These are phyloP conservation scores for Colletotrichum plurivorum DNA, from an alignment of 2,329 filamentous ascomycete species.

Conservation along the genomic window DNA sequence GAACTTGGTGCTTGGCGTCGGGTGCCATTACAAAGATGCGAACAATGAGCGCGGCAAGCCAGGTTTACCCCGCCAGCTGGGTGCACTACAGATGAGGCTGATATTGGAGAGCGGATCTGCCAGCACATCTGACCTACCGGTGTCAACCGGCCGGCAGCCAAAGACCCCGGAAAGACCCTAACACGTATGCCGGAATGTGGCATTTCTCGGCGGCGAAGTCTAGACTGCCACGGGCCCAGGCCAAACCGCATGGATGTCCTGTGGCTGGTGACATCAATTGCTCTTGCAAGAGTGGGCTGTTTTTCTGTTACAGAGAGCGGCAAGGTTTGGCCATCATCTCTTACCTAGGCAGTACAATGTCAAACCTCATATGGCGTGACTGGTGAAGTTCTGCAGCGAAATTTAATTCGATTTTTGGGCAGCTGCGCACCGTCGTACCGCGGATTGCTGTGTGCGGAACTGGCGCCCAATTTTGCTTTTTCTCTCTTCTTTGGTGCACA, in stretches of 20 bases:
- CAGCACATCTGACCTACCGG: conserved; percentile 12
- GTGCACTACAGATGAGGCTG: conserved; percentile 24
- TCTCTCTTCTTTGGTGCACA: not conserved
- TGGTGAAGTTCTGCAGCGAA: conserved; percentile 1
- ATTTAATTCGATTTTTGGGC: not conserved
- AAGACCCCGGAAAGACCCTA: too few relatives aligned
- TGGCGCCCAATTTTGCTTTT: conserved; percentile 26
- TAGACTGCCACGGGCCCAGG: too few relatives aligned
- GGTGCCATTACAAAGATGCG: not conserved
- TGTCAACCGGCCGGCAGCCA: too few relatives aligned
- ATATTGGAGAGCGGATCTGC: conserved; percentile 23
- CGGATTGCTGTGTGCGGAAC: conserved; percentile 2
- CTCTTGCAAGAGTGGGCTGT: not conserved
- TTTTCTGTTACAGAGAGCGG: not conserved
- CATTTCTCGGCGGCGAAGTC: too few relatives aligned
- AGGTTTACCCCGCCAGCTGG: conserved; percentile 8
- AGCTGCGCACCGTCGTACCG: not conserved
- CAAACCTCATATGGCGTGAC: conserved; percentile 8
- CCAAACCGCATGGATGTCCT: too few relatives aligned
- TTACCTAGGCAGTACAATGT: not conserved
- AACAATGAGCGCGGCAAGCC: not conserved
- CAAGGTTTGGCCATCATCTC: not conserved
- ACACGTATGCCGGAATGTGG: too few relatives aligned
- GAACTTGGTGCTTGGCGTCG: not conserved
- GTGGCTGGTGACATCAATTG: not conserved